These are phyloP conservation scores for Scheffersomyces coipomensis DNA, from an alignment of 805 yeast genomes.

Conservation along the genomic window DNA sequence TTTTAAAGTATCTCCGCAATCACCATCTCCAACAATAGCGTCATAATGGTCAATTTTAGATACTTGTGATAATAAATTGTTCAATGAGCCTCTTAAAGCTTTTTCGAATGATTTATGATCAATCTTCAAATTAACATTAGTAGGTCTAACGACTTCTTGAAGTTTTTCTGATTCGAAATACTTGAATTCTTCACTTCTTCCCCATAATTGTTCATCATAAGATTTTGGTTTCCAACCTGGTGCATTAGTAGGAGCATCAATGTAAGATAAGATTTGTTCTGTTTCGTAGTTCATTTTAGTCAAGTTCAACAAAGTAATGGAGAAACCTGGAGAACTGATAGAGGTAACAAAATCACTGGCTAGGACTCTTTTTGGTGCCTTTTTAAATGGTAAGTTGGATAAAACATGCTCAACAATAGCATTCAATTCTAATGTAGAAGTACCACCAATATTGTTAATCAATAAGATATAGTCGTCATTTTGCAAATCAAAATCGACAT, in stretches of 20 bases:
- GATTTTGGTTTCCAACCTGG: conserved; percentile 73
- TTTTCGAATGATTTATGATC: conserved; percentile 47
- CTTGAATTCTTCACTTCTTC: conserved; percentile 21
- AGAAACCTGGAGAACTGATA: conserved; percentile 88
- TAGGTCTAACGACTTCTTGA: conserved; percentile 5
- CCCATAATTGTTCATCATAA: conserved; percentile 29
- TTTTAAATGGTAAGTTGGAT: conserved; percentile 49
- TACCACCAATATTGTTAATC: conserved; percentile 87
- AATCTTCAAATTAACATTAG: conserved; percentile 22
- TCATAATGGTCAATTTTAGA: conserved; percentile 84
- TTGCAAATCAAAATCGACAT: conserved; percentile 61
- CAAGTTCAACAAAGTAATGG: conserved; percentile 76
- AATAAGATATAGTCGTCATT: conserved; percentile 67
- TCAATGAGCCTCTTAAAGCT: conserved; percentile 46
- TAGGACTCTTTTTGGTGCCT: conserved; percentile 66
- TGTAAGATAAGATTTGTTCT: conserved; percentile 42
- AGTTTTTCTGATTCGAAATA: conserved; percentile 29
- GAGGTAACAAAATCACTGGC: conserved; percentile 86
- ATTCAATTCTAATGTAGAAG: conserved; percentile 74
- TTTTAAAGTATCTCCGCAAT: conserved; percentile 89
- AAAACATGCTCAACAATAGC: conserved; percentile 66
- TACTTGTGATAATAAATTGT: conserved; percentile 44
- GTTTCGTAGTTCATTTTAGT: conserved; percentile 42
- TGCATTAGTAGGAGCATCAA: conserved; percentile 75
- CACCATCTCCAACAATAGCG: conserved; percentile 94